Base-by-base conservation (phyloP, 257 asterid species). In the Solanum ahanhuiri region DNA sequence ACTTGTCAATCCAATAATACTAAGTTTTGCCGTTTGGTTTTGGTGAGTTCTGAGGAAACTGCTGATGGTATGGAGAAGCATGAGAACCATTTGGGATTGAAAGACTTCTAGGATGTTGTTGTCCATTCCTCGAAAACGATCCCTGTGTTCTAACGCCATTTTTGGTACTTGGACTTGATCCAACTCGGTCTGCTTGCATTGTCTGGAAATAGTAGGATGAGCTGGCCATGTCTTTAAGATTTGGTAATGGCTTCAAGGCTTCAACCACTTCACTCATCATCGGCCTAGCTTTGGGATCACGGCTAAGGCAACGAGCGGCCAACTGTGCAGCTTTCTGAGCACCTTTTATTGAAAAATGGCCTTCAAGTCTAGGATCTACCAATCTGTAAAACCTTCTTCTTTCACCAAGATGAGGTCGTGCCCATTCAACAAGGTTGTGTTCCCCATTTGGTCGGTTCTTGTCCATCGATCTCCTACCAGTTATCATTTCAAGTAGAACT, bases 401-500 rank as follows among this genome's bases (percentile, higher is more conserved):
- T 85, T 96, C 98, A 5, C 92, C 89, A n/a, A 96, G 93, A 88
- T 93, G 95, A 22, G 98, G 98, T 87, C 99, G 86, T 30, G 99
- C 98, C 98, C 98, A 96, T 88, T 94, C 98, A 60, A 96, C 98
- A 2, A 96, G 98, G 91, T 96, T 96, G 35, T 95, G 99, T 63
- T 96, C 99, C 33, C 97, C 99, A 11, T 93, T 92, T 8, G 98
- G 98, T 5, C 98, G 96, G 77, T 92, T 93, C 88, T 96, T 97
- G 93, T 97, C 98, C 98, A 97, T 94, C 66, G 99, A 94, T 92
- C 98, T 92, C 89, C 98, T 90, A 54, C 98, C 99, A 2, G 98
- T 94, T 67, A 96, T 90, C 98, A 96, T 91, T 87, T 95, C 98
- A 22, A 96, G 98, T 43, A 96, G 93, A 87, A 96, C 98, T 18